Percentiles rank a stretch among this genome's conserved stretches.
phyloP scores from a whole-genome alignment of 352 stramenopile genomes.

The Phytophthora palmivora region DNA sequence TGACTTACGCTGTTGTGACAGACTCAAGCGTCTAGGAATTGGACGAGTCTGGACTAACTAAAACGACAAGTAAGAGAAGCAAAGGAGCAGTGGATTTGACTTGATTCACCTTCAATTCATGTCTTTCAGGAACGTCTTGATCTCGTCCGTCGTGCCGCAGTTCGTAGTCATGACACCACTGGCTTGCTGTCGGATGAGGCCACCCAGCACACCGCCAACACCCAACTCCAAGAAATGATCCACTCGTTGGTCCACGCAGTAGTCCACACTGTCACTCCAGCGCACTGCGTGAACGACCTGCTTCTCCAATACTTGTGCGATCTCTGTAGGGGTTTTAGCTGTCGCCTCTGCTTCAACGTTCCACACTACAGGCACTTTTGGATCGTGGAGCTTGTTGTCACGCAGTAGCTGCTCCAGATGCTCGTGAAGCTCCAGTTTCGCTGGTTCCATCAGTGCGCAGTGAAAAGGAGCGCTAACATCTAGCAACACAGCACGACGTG shows the following conservation, averaged over 20 bases:
- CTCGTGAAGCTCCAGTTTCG: constrained; percentile 51
- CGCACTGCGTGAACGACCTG: constrained; percentile 75
- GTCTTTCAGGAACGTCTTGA: constrained; percentile 51
- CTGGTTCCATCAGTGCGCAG: constrained; percentile 78
- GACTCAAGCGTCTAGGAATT: constrained; percentile 9
- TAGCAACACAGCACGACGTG: constrained; percentile 72
- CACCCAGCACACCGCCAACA: constrained; percentile 71
- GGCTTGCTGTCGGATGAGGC: constrained; percentile 80
- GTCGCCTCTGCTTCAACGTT: constrained; percentile 70
- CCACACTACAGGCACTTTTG: constrained; percentile 78
- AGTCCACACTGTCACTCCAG: constrained; percentile 87
- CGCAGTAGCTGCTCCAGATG: constrained; percentile 43
- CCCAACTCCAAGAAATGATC: constrained; percentile 76
- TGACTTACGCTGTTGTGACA: constrained; percentile 26
- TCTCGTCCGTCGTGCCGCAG: constrained; percentile 66
- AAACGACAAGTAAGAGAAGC: constrained; percentile 18
- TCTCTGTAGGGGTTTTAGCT: constrained; percentile 46
- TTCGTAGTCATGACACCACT: constrained; percentile 39
- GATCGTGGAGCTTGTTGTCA: constrained; percentile 37
- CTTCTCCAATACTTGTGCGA: constrained; percentile 55
- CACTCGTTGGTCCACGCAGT: constrained; percentile 56
- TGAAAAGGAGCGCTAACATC: constrained; percentile 90
- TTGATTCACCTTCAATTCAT: neutral
- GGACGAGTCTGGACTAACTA: constrained; percentile 8
- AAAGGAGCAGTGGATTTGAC: constrained; percentile 16